Evolutionary conservation across 2,329 filamentous ascomycete genomes (phyloP).

Genomic region (Coniochaeta pulveracea): DNA sequence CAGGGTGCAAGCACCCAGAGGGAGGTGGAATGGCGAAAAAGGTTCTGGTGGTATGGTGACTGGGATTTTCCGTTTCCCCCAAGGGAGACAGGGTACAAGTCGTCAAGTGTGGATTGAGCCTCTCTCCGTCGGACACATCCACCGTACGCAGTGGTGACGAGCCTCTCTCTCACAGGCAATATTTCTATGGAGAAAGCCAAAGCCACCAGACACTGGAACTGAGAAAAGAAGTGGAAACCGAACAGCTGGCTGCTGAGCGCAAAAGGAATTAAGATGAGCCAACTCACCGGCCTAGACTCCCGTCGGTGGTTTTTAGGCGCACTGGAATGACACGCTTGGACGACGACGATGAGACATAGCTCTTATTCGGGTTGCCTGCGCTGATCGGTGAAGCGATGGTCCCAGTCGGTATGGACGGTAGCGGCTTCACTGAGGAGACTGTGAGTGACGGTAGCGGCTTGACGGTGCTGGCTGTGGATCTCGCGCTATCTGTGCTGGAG

Average conservation of each 20-base stretch:
- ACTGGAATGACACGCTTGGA: conserved; percentile 14
- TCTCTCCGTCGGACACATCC: too few species aligned
- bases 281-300: conserved; percentile 1
- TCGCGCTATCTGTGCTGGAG: conserved; percentile 54
- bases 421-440: conserved; percentile 43
- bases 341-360: background rate
- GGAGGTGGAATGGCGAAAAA: background rate
- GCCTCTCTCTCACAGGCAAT: too few species aligned
- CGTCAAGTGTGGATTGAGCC: too few species aligned
- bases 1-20: too few species aligned
- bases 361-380: conserved; percentile 3
- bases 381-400: conserved; percentile 1
- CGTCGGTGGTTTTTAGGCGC: conserved; percentile 15
- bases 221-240: too few species aligned
- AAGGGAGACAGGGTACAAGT: too few species aligned
- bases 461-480: conserved; percentile 58
- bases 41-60: background rate
- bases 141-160: too few species aligned
- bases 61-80: too few species aligned
- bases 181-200: too few species aligned
- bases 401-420: conserved; percentile 16
- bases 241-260: background rate
- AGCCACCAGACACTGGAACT: too few species aligned
- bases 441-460: too few species aligned
- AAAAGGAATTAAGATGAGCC: background rate